phyloP scores from a whole-genome alignment of 805 yeast species.

The Pichia nanzhaoensis region DNA sequence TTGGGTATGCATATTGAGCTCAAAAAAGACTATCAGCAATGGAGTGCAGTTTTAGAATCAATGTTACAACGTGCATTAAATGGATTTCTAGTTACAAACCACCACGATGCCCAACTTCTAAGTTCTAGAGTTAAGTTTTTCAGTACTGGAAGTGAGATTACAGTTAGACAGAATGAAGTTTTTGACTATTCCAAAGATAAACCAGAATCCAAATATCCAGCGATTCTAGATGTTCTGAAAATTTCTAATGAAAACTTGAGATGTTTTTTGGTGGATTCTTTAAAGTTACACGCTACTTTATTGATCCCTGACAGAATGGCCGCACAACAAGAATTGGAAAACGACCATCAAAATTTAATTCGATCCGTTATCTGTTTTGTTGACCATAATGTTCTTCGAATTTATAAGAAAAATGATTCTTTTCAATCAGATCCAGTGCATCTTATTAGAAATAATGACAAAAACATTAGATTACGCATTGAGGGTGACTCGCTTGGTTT shows the following conservation, averaged over 20 bases:
- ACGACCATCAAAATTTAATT: slow-evolving; percentile 24
- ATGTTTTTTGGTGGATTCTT: slow-evolving; percentile 58
- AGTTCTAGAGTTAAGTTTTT: slow-evolving; percentile 29
- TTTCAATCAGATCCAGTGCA: slow-evolving; percentile 29
- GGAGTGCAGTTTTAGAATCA: slow-evolving; percentile 58
- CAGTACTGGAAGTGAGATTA: slow-evolving; percentile 34
- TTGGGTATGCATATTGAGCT: slow-evolving; percentile 57
- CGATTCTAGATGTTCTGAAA: slow-evolving; percentile 55
- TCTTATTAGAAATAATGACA: slow-evolving; percentile 14
- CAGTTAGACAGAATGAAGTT: slow-evolving; percentile 48
- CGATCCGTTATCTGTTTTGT: slow-evolving; percentile 24
- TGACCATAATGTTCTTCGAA: slow-evolving; percentile 18
- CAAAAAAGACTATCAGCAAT: slow-evolving; percentile 44
- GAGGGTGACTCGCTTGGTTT: slow-evolving; percentile 22
- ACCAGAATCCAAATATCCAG: slow-evolving; percentile 36
- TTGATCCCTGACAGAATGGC: slow-evolving; percentile 44
- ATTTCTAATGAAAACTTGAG: slow-evolving; percentile 48
- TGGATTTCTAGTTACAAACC: slow-evolving; percentile 60
- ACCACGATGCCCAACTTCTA: slow-evolving; percentile 46
- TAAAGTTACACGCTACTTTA: slow-evolving; percentile 51
- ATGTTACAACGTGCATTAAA: slow-evolving; percentile 43
- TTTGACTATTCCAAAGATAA: slow-evolving; percentile 45
- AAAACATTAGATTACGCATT: slow-evolving; percentile 15
- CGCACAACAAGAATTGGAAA: slow-evolving; percentile 41
- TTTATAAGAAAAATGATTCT: slow-evolving; percentile 23